These are phyloP conservation scores for Dianthus caryophyllus DNA, from an alignment of 148 eudicot species.

Conservation along the genomic window DNA sequence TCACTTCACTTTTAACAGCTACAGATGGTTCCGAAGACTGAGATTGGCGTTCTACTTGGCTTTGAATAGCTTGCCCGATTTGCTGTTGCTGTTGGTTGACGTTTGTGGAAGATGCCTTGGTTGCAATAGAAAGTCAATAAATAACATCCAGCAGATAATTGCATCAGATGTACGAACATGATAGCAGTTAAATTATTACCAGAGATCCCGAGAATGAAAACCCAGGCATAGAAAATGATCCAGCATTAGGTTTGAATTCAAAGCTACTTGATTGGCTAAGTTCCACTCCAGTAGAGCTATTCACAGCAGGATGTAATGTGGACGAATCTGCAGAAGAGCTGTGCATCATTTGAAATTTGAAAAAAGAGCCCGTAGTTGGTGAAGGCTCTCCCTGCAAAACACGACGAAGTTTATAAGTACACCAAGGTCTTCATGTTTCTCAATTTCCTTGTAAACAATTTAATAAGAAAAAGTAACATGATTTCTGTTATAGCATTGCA, in stretches of 20 bases:
- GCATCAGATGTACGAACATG: neutral
- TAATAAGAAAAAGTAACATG: neutral
- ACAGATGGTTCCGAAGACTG: conserved; percentile 39
- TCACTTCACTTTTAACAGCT: conserved; percentile 39
- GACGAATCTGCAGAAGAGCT: conserved; percentile 38
- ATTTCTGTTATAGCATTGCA: conserved; percentile 1
- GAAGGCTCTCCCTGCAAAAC: conserved; percentile 91
- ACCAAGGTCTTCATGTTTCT: conserved; percentile 1
- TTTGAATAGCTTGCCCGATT: conserved; percentile 37
- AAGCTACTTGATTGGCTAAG: conserved; percentile 45
- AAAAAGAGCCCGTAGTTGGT: conserved; percentile 94
- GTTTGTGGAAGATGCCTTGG: conserved; percentile 45
- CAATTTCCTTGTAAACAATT: conserved; percentile 19
- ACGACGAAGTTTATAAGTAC: conserved; percentile 16
- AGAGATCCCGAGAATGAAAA: conserved; percentile 41
- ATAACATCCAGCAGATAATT: neutral
- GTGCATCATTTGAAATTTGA: conserved; percentile 64
- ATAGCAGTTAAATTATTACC: conserved; percentile 42
- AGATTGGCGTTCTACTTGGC: conserved; percentile 38
- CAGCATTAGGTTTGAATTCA: conserved; percentile 73
- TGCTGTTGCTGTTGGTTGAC: conserved; percentile 37
- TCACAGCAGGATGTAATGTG: conserved; percentile 42
- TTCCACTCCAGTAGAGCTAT: conserved; percentile 39
- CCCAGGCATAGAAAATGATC: conserved; percentile 54
- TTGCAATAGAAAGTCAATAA: conserved; percentile 11